These are phyloP conservation scores for Ceratocystis diversiconidia DNA, from an alignment of 2,329 filamentous ascomycete species.

Conservation along the genomic window DNA sequence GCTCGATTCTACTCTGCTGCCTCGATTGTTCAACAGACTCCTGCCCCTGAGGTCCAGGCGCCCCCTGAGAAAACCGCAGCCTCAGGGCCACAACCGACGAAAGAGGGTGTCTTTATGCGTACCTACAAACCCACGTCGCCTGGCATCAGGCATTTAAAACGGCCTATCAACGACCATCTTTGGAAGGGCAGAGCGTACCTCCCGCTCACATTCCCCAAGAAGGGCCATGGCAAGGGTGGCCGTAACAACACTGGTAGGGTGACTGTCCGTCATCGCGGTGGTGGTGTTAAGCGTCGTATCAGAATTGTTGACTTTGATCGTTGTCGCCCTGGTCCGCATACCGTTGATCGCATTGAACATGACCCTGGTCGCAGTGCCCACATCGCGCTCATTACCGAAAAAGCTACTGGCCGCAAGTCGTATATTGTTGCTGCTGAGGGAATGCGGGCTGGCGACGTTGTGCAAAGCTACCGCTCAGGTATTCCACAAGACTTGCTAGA, in stretches of 20 bases:
- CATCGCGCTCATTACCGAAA: conserved; percentile 70
- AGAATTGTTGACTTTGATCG: conserved; percentile 81
- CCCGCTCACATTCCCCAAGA: conserved; percentile 77
- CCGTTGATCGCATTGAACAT: conserved; percentile 89
- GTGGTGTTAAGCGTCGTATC: conserved; percentile 83
- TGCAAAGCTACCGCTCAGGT: conserved; percentile 82
- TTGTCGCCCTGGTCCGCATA: conserved; percentile 62
- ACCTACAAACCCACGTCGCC: conserved; percentile 91
- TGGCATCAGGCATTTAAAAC: conserved; percentile 77
- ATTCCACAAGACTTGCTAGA: conserved; percentile 76
- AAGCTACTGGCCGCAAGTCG: conserved; percentile 59
- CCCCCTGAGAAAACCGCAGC: background rate
- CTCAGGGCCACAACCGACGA: background rate
- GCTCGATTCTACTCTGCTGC: conserved; percentile 11
- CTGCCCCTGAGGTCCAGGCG: background rate
- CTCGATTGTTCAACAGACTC: background rate
- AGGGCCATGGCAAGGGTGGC: conserved; percentile 83
- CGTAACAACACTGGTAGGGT: conserved; percentile 76
- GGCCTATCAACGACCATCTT: conserved; percentile 89
- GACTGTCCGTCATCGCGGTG: conserved; percentile 82
- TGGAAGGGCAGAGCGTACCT: conserved; percentile 84
- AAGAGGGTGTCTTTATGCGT: conserved; percentile 39
- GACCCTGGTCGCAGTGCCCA: conserved; percentile 88
- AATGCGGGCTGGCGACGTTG: conserved; percentile 75
- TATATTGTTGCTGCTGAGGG: conserved; percentile 96